Conservation (phyloP, 2,329 filamentous ascomycete genomes). For the Xylaria sp. region DNA sequence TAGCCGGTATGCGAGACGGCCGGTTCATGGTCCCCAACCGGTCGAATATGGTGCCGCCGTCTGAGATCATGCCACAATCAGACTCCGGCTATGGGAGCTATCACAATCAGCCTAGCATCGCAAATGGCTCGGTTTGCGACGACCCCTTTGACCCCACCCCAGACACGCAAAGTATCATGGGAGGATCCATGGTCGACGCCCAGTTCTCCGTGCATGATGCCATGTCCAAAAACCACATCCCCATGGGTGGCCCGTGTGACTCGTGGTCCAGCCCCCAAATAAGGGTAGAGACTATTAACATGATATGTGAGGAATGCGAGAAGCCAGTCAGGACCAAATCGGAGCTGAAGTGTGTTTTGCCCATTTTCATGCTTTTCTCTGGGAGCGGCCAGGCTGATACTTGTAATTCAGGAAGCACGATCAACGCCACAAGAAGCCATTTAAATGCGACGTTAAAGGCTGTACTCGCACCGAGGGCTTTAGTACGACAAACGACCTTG, state of each 20-base stretch:
- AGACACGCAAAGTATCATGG: slow-evolving; percentile 55
- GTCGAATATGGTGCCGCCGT: slow-evolving; percentile 50
- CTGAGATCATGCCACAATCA: slow-evolving; percentile 54
- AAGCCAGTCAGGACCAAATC: slow-evolving; percentile 62
- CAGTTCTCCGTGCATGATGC: slow-evolving; percentile 40
- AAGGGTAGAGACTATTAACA: slow-evolving; percentile 39
- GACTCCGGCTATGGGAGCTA: slow-evolving; percentile 63
- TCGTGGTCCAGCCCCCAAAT: slow-evolving; percentile 16
- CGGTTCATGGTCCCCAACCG: slow-evolving; percentile 20
- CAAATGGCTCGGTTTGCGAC: slow-evolving; percentile 57
- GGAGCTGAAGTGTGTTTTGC: slow-evolving; percentile 63
- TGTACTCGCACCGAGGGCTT: slow-evolving; percentile 76
- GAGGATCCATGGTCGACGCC: slow-evolving; percentile 49
- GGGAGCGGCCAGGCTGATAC: slow-evolving; percentile 39
- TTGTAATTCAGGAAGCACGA: slow-evolving; percentile 73
- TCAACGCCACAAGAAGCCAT: slow-evolving; percentile 75
- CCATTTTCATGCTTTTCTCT: background rate
- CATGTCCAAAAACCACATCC: slow-evolving; percentile 32
- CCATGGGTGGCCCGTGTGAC: slow-evolving; percentile 6
- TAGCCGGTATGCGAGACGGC: slow-evolving; percentile 42
- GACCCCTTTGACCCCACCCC: slow-evolving; percentile 53
- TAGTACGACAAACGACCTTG: slow-evolving; percentile 81
- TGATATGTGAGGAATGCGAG: slow-evolving; percentile 55
- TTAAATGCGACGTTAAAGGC: slow-evolving; percentile 66
- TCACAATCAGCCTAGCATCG: slow-evolving; percentile 55